A percentile compares a stretch with the other conserved stretches of the same genome.
Conservation (phyloP, 176 grass and related monocot species). For the Zea mays region DNA sequence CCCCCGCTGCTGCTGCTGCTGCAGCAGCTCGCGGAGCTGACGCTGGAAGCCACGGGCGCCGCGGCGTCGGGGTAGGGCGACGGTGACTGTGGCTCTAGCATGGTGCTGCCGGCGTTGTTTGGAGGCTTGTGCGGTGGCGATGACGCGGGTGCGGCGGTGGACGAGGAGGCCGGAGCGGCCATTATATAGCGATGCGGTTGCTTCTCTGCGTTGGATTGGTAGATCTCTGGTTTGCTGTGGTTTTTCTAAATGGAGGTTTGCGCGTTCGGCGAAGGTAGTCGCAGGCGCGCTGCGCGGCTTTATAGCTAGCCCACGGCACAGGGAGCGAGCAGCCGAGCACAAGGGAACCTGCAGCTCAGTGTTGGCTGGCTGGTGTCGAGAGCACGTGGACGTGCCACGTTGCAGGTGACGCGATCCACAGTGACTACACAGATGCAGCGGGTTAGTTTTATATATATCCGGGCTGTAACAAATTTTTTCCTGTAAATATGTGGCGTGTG, state of each 20-base stretch:
- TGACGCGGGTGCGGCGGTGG: neutral
- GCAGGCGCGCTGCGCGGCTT: constrained; percentile 28
- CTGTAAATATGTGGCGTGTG: too few relatives aligned
- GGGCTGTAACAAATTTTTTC: too few relatives aligned
- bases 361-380: constrained; percentile 8
- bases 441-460: too few relatives aligned
- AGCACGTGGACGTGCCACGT: constrained; percentile 44
- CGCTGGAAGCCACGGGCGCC: constrained; percentile 59
- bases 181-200: constrained; percentile 34
- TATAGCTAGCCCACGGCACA: constrained; percentile 17
- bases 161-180: constrained; percentile 27
- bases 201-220: neutral
- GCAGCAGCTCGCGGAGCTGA: constrained; percentile 65
- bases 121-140: constrained; percentile 39
- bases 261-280: constrained; percentile 54
- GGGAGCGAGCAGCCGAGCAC: neutral
- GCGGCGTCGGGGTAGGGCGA: constrained; percentile 47
- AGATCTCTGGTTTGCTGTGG: constrained; percentile 8
- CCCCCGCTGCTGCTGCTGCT: constrained; percentile 51
- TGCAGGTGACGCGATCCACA: constrained; percentile 17
- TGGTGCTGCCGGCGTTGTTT: constrained; percentile 15
- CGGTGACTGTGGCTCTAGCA: constrained; percentile 2
- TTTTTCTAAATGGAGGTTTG: constrained; percentile 47
- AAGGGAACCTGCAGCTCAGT: neutral
- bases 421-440: neutral